These are phyloP conservation scores for Mycosarcoma mackinlayi DNA, from an alignment of 1,284 basidiomycete genomes.

Conservation along the genomic window DNA sequence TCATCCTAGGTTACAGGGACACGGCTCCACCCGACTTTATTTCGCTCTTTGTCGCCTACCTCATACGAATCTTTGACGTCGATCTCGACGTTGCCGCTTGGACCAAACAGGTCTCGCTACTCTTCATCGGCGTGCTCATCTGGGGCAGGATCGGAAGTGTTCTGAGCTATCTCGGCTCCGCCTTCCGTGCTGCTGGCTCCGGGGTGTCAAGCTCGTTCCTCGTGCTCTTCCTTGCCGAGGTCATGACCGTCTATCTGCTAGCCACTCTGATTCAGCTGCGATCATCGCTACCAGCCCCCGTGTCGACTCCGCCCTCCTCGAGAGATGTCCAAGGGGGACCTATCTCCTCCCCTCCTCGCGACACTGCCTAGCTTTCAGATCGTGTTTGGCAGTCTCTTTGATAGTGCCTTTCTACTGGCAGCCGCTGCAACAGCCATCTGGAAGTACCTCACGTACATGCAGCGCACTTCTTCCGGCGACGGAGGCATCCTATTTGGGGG, in stretches of 20 bases:
- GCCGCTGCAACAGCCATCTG: conserved; percentile 54
- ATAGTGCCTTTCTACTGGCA: conserved; percentile 68
- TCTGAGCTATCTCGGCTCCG: conserved; percentile 66
- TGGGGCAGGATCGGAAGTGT: conserved; percentile 69
- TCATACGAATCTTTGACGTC: conserved; percentile 65
- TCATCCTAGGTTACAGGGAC: conserved; percentile 54
- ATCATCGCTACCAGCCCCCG: conserved; percentile 54
- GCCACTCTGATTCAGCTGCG: conserved; percentile 70
- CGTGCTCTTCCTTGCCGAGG: conserved; percentile 69
- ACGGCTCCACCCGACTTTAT: conserved; percentile 65
- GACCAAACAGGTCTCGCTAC: conserved; percentile 68
- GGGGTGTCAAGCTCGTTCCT: conserved; percentile 69
- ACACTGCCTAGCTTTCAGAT: conserved; percentile 69
- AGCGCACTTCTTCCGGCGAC: conserved; percentile 31
- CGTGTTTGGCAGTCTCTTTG: conserved; percentile 69
- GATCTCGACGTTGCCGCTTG: conserved; percentile 68
- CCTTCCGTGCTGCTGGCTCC: conserved; percentile 68
- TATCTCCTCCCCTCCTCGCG: conserved; percentile 61
- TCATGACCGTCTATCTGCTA: conserved; percentile 70
- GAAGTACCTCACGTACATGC: conserved; percentile 42
- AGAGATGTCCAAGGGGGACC: neutral
- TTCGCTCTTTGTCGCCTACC: conserved; percentile 63
- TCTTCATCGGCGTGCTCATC: conserved; percentile 69
- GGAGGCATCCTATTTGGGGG: conserved; percentile 39
- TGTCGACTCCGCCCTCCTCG: conserved; percentile 1